Evolutionary conservation across 2,329 filamentous ascomycete genomes (phyloP), one percentile per base, ranked within the genome.

Genomic region (Chrysosporium queenslandicum): DNA sequence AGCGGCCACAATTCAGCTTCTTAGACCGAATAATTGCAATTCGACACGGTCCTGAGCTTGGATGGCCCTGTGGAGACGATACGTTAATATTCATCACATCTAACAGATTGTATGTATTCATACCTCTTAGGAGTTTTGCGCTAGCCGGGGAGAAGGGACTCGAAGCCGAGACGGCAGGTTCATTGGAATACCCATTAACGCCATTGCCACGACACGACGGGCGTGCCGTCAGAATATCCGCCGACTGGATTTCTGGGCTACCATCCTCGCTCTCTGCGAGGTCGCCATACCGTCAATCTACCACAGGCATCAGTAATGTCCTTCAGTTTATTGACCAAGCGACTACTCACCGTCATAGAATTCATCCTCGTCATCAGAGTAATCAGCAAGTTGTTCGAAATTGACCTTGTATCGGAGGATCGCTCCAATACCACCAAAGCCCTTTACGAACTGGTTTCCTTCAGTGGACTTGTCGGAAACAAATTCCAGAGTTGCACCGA

Each of bases 381-480:
- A 79, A 70, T 97, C 92, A 71, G 85, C 86, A 72, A 98, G 80
- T 74, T 98, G 94, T 75, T 98, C 94, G 75, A 98, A 98, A 78
- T 98, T 98, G 78, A 98, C 88, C 78, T 96, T 96, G 83, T 98
- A 98, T 63, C 92, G 89, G 68, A 98, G 82, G 66, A 98, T 85
- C 59, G 91, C 91, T 61, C 92, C 92, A 63, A 98, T 95, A 67
- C 92, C 92, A 83, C 92, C 92, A 67, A 98, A 98, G 58, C 92
- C 92, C 77, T 96, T 97, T 66, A 98, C 92, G 74, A 98, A 98
- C 77, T 98, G 92, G 75, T 98, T 98, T 68, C 92, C 92, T 75
- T 98, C 92, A 56, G 87, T 94, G 56, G 91, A 97, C 60, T 89
- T 85, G 70, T 98, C 94, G 46, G 92, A 96, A 59, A 98, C 92